A percentile compares a stretch with the other conserved stretches of the same genome.
Conservation (phyloP, 2,329 filamentous ascomycete species). For the Apiospora kogelbergensis region DNA sequence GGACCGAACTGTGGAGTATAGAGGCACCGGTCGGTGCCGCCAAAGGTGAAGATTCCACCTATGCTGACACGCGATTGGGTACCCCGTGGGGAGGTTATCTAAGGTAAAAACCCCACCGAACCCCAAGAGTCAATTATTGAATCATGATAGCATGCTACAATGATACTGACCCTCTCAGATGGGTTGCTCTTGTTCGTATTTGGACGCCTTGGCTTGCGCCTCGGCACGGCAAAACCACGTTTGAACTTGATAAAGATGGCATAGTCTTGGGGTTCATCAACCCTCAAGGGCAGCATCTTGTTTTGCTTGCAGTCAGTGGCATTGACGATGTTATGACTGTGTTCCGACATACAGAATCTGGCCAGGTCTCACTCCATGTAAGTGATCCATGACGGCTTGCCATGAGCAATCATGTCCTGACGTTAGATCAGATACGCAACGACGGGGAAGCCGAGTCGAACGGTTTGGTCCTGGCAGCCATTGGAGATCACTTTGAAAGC, state of each 20-base stretch:
- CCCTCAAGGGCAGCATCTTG: conserved; percentile 69
- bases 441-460: conserved; percentile 59
- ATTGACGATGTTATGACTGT: conserved; percentile 68
- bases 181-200: conserved; percentile 78
- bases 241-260: conserved; percentile 74
- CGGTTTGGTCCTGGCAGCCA: conserved; percentile 67
- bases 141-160: not conserved
- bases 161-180: conserved; percentile 44
- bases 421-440: conserved; percentile 50
- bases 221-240: conserved; percentile 70
- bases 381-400: conserved; percentile 27
- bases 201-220: conserved; percentile 87
- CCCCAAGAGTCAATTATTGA: not conserved
- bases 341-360: conserved; percentile 64
- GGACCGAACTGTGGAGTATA: conserved; percentile 71
- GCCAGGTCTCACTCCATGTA: conserved; percentile 67
- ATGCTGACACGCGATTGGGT: conserved; percentile 59
- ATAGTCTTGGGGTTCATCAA: conserved; percentile 77
- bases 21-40: conserved; percentile 56
- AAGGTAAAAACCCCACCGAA: conserved; percentile 40
- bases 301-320: conserved; percentile 77
- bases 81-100: conserved; percentile 57
- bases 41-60: conserved; percentile 56
- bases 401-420: conserved; percentile 12
- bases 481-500: conserved; percentile 70